phyloP scores from a whole-genome alignment of 306 rosid species.

The Astragalus membranaceus region DNA sequence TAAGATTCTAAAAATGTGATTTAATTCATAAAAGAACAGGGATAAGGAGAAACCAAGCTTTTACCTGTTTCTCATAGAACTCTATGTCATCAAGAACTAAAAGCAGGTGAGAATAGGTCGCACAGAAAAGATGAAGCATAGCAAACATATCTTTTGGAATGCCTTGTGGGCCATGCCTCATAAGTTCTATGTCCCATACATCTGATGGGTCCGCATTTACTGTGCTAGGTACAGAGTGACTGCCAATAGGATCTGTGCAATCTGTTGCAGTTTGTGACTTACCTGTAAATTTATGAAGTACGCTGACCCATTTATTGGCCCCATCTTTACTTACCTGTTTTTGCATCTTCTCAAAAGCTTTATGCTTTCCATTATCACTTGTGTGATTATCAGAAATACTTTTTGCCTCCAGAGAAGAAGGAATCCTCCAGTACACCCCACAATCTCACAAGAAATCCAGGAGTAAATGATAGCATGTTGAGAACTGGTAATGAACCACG shows the following conservation, averaged over 20 bases:
- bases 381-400: constrained; percentile 25
- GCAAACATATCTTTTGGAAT: constrained; percentile 62
- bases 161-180: constrained; percentile 79
- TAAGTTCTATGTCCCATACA: constrained; percentile 70
- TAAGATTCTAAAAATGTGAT: constrained; percentile 7
- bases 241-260: constrained; percentile 22
- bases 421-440: constrained; percentile 69
- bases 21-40: not conserved
- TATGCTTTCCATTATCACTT: constrained; percentile 38
- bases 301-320: constrained; percentile 66
- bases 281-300: constrained; percentile 67
- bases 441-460: constrained; percentile 73
- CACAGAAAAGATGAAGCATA: constrained; percentile 86
- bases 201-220: constrained; percentile 45
- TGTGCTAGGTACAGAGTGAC: constrained; percentile 44
- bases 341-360: constrained; percentile 40
- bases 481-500: constrained; percentile 72
- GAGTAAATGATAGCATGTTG: constrained; percentile 90
- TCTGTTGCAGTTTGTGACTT: constrained; percentile 51
- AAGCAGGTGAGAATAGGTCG: constrained; percentile 87
- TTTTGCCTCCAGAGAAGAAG: constrained; percentile 44
- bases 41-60: not conserved
- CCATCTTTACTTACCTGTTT: constrained; percentile 55
- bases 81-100: constrained; percentile 95
- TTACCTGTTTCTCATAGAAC: constrained; percentile 93